phyloP scores from a whole-genome alignment of 2,329 filamentous ascomycete species.

The Microdochium bolleyi region DNA sequence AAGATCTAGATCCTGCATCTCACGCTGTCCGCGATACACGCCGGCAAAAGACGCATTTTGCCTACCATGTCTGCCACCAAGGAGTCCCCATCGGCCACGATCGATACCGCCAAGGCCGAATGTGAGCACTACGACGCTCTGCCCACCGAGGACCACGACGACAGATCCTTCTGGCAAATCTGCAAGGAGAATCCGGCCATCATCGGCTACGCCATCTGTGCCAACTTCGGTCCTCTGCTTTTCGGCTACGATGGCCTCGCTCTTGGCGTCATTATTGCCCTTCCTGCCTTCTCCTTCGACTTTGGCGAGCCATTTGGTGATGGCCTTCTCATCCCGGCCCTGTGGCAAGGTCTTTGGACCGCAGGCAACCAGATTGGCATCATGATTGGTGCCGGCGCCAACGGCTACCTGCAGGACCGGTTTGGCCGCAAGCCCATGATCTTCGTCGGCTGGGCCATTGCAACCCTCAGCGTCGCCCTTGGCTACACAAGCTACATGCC shows the following conservation, averaged over 20 bases:
- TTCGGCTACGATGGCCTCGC: neutral
- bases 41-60: neutral
- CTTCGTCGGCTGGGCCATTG: conserved; percentile 4
- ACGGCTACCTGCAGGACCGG: conserved; percentile 10
- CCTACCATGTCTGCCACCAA: neutral
- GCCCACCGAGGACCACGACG: neutral
- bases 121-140: neutral
- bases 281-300: neutral
- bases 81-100: neutral
- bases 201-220: neutral
- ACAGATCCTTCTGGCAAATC: neutral
- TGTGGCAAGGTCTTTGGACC: conserved; percentile 14
- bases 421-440: conserved; percentile 9
- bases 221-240: neutral
- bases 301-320: neutral
- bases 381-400: conserved; percentile 8
- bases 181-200: neutral
- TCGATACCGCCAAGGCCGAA: neutral
- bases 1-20: neutral
- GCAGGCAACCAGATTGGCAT: conserved; percentile 11
- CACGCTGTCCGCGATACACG: neutral
- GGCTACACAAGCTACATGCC: conserved; percentile 7
- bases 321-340: conserved; percentile 9
- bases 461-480: conserved; percentile 8
- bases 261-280: neutral